phyloP scores from a whole-genome alignment of 768 basidiomycete genomes.

The Tricholoma matsutake region DNA sequence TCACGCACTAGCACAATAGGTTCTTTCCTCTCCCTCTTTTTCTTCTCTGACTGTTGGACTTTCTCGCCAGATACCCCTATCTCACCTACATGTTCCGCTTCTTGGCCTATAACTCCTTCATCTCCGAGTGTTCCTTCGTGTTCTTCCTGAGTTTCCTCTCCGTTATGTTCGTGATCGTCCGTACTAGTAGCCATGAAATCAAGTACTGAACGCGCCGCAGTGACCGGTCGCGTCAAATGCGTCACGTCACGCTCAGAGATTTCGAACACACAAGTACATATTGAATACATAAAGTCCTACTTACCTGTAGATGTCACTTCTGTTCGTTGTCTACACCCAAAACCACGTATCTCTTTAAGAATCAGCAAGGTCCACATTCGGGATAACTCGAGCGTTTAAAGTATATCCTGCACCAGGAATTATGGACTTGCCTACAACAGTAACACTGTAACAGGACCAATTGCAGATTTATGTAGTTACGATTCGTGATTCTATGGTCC shows the following conservation, averaged over 20 bases:
- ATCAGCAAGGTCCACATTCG: too few relatives aligned
- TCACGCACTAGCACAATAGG: slow-evolving; percentile 26
- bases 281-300: too few relatives aligned
- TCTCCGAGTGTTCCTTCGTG: background rate
- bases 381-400: too few relatives aligned
- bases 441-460: too few relatives aligned
- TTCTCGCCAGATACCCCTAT: background rate
- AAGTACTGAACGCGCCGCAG: background rate
- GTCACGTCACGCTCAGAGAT: slow-evolving; percentile 5
- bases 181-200: too few relatives aligned
- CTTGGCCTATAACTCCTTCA: background rate
- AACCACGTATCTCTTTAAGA: too few relatives aligned
- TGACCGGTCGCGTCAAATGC: slow-evolving; percentile 15
- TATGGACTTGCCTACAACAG: too few relatives aligned
- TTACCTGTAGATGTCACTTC: too few relatives aligned
- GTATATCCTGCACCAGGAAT: too few relatives aligned
- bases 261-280: too few relatives aligned
- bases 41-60: slow-evolving; percentile 19
- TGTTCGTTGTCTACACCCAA: too few relatives aligned
- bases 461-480: too few relatives aligned
- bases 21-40: slow-evolving; percentile 27
- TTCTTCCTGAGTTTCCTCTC: slow-evolving; percentile 4
- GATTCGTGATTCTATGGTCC: background rate
- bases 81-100: slow-evolving; percentile 3
- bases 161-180: background rate